Conservation (phyloP, 2,329 filamentous ascomycete genomes). For the Blastomyces silverae region DNA sequence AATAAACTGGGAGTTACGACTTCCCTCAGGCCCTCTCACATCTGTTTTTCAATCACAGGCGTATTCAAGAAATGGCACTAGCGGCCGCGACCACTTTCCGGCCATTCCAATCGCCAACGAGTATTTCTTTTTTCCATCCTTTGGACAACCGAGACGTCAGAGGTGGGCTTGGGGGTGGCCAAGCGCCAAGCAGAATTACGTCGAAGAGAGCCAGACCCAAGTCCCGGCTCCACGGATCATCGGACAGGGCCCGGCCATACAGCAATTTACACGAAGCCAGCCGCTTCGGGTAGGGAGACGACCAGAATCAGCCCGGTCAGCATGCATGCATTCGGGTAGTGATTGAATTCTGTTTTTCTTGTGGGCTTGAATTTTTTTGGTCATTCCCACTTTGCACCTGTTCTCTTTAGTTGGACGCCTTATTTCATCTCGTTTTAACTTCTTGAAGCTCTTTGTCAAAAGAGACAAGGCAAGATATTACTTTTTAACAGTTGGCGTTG, state of each 20-base stretch:
- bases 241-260: not conserved
- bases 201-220: not conserved
- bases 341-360: too few relatives aligned
- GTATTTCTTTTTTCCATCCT: not conserved
- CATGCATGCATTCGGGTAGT: not conserved
- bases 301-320: not conserved
- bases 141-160: not conserved
- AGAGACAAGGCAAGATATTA: not conserved
- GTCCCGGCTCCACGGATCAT: slow-evolving; percentile 11
- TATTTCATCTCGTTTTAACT: not conserved
- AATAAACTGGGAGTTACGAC: not conserved
- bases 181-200: slow-evolving; percentile 3
- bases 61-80: not conserved
- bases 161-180: not conserved
- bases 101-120: not conserved
- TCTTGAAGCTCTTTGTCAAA: not conserved
- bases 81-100: not conserved
- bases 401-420: not conserved
- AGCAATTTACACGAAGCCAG: not conserved
- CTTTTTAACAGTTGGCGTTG: not conserved
- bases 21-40: not conserved
- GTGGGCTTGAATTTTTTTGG: not conserved
- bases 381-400: not conserved
- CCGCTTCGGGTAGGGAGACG: not conserved
- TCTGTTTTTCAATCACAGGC: not conserved